These are phyloP conservation scores for Leishmania tropica DNA, from an alignment of 208 protist genomes.

Conservation along the genomic window DNA sequence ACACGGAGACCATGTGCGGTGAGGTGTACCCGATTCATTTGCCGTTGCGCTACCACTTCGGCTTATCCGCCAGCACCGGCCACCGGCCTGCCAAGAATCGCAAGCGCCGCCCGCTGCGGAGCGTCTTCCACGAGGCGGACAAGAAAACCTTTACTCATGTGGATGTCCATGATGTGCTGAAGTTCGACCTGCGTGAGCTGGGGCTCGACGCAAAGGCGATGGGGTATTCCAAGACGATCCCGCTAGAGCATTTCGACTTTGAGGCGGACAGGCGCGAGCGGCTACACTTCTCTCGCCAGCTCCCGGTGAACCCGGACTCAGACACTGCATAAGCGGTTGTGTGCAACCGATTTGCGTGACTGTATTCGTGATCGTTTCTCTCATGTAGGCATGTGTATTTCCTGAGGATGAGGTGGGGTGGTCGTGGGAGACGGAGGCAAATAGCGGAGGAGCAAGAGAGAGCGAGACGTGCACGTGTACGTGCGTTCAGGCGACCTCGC, in stretches of 20 bases:
- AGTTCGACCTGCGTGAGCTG: conserved; percentile 76
- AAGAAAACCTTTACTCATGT: conserved; percentile 59
- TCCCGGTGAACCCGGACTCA: conserved; percentile 55
- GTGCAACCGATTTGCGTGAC: background rate
- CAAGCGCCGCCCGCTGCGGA: conserved; percentile 19
- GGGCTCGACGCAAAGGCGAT: conserved; percentile 69
- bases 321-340: conserved; percentile 27
- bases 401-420: background rate
- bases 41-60: conserved; percentile 74
- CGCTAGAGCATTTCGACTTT: conserved; percentile 80
- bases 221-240: conserved; percentile 78
- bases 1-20: conserved; percentile 73
- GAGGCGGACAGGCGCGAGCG: conserved; percentile 63
- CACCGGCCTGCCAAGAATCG: conserved; percentile 35
- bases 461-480: background rate
- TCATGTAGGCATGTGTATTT: background rate
- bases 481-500: background rate
- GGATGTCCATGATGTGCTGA: conserved; percentile 74
- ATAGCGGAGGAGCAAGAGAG: background rate
- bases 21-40: conserved; percentile 70
- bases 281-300: conserved; percentile 72
- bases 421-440: background rate
- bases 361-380: conserved; percentile 1
- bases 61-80: conserved; percentile 75
- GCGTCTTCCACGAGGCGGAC: conserved; percentile 30